Percentiles rank a stretch among this genome's conserved stretches.
These are phyloP conservation scores for Forsythia suspensa DNA, from an alignment of 257 asterid species.

Conservation along the genomic window DNA sequence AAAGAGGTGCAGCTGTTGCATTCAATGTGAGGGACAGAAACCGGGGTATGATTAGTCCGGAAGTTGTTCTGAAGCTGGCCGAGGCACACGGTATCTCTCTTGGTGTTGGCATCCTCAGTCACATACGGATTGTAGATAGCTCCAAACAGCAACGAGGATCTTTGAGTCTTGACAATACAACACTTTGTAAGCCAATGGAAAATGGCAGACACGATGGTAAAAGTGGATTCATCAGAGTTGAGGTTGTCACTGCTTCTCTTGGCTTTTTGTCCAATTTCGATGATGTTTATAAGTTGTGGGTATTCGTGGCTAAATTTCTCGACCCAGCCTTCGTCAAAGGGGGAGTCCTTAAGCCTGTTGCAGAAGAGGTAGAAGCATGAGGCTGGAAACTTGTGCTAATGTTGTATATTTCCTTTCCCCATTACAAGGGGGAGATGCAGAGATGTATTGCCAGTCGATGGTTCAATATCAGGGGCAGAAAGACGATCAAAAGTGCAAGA, in stretches of 20 bases:
- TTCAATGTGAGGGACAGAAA: conserved; percentile 78
- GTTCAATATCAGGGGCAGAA: background rate
- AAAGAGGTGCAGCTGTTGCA: conserved; percentile 93
- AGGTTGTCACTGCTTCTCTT: conserved; percentile 97
- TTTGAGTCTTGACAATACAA: conserved; percentile 62
- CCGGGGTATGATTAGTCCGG: conserved; percentile 78
- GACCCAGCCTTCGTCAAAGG: conserved; percentile 78
- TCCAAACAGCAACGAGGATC: conserved; percentile 60
- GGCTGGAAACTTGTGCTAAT: conserved; percentile 6
- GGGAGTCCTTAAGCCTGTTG: conserved; percentile 68
- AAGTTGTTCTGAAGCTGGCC: conserved; percentile 82
- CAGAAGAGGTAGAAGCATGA: conserved; percentile 71
- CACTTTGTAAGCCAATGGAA: conserved; percentile 94
- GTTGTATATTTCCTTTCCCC: conserved; percentile 13
- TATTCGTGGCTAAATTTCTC: conserved; percentile 87
- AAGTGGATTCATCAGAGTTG: conserved; percentile 86
- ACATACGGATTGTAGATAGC: conserved; percentile 65
- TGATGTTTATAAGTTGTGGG: conserved; percentile 95
- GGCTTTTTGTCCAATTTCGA: conserved; percentile 85
- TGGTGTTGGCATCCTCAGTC: conserved; percentile 90
- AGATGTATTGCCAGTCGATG: conserved; percentile 9
- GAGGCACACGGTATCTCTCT: conserved; percentile 70
- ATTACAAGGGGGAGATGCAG: conserved; percentile 23
- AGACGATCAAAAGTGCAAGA: conserved; percentile 20
- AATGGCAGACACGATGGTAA: conserved; percentile 63